phyloP scores from a whole-genome alignment of 2,329 filamentous ascomycete genomes.

The Trichoderma arundinaceum region DNA sequence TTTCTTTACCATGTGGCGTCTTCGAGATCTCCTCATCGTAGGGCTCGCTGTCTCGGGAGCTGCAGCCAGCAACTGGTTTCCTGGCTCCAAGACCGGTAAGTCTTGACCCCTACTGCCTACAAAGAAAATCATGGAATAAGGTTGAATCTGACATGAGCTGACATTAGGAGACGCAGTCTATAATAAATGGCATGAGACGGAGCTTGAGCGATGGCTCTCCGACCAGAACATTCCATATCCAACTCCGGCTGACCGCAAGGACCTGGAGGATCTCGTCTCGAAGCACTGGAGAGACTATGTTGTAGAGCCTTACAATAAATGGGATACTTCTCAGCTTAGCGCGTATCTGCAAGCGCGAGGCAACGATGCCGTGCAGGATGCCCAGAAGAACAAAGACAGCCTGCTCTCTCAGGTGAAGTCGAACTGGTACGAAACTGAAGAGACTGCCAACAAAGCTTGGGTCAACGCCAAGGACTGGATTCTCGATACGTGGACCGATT shows the following conservation, averaged over 20 bases:
- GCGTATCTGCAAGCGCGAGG: slow-evolving; percentile 74
- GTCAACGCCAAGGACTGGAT: slow-evolving; percentile 84
- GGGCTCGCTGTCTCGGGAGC: slow-evolving; percentile 73
- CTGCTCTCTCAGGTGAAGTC: slow-evolving; percentile 72
- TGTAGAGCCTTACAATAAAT: slow-evolving; percentile 74
- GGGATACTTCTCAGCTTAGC: slow-evolving; percentile 72
- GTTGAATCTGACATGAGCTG: neutral
- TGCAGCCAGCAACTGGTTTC: slow-evolving; percentile 81
- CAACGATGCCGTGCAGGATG: slow-evolving; percentile 68
- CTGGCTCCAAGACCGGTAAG: slow-evolving; percentile 75
- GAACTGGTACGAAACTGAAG: slow-evolving; percentile 79
- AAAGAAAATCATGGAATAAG: neutral
- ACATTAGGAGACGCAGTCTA: slow-evolving; percentile 68
- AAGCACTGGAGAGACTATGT: slow-evolving; percentile 86
- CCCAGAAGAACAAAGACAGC: slow-evolving; percentile 70
- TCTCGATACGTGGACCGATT: slow-evolving; percentile 93
- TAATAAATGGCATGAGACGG: slow-evolving; percentile 98
- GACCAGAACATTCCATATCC: slow-evolving; percentile 92
- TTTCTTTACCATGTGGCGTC: slow-evolving; percentile 72
- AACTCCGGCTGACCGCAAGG: slow-evolving; percentile 87
- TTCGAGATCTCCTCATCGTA: slow-evolving; percentile 71
- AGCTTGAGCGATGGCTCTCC: slow-evolving; percentile 94
- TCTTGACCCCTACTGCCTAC: neutral
- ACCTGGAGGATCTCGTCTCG: slow-evolving; percentile 89
- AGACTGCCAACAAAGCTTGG: slow-evolving; percentile 75